A percentile compares a stretch with the other conserved stretches of the same genome.
Conservation (phyloP, 257 asterid genomes). For the Nicotiana otophora region DNA sequence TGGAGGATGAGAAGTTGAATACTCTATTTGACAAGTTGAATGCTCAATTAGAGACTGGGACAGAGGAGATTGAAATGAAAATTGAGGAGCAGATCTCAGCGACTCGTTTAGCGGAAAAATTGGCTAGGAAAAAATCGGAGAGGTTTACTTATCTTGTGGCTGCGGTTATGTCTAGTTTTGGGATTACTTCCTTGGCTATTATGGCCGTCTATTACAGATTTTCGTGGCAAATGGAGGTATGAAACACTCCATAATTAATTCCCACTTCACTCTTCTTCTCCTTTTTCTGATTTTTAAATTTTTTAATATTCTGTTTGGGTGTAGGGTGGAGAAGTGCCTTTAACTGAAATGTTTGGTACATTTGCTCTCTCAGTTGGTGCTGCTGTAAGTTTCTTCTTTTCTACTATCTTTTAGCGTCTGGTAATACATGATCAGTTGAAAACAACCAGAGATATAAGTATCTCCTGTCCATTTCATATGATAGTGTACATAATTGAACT, state of each 20-base stretch:
- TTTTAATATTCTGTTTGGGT: not conserved
- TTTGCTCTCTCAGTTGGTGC: conserved; percentile 96
- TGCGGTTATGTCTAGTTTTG: conserved; percentile 2
- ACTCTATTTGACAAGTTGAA: not conserved
- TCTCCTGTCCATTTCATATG: no score
- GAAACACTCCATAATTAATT: not conserved
- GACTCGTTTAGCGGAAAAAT: conserved; percentile 39
- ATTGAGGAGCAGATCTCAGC: conserved; percentile 29
- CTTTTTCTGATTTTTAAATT: not conserved
- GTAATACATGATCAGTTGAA: not conserved
- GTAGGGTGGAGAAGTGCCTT: conserved; percentile 85
- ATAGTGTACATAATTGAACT: no score
- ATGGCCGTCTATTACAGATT: conserved; percentile 9
- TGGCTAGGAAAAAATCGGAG: conserved; percentile 81
- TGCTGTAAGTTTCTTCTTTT: conserved; percentile 50
- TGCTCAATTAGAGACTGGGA: conserved; percentile 2
- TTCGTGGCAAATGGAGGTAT: conserved; percentile 14
- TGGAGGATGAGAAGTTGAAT: conserved; percentile 42
- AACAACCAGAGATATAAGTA: no score
- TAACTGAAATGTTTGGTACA: conserved; percentile 86
- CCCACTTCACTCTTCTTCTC: not conserved
- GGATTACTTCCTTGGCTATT: conserved; percentile 12
- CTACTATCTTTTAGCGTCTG: not conserved
- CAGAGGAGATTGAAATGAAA: conserved; percentile 24
- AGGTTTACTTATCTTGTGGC: conserved; percentile 60